Evolutionary conservation across 768 basidiomycete genomes (phyloP).

Genomic region (Pleurotus cornucopiae): DNA sequence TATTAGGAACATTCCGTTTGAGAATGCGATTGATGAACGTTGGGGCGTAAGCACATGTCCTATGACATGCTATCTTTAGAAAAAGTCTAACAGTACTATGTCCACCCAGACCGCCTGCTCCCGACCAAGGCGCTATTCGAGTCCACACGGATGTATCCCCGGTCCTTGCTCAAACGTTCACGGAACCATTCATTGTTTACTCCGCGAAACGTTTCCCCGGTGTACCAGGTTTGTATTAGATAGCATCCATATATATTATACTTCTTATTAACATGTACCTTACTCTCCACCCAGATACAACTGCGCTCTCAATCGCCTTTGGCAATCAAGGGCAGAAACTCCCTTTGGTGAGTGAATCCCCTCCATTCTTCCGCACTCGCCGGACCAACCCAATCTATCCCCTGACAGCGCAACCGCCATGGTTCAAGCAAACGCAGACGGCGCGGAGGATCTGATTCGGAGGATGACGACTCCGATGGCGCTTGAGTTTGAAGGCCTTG

Average conservation of each 20-base stretch:
- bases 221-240: slow-evolving; percentile 67
- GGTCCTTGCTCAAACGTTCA: slow-evolving; percentile 80
- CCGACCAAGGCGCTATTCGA: slow-evolving; percentile 58
- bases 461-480: slow-evolving; percentile 66
- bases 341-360: slow-evolving; percentile 56
- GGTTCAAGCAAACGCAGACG: slow-evolving; percentile 65
- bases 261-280: slow-evolving; percentile 17
- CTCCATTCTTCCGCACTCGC: slow-evolving; percentile 14
- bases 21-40: slow-evolving; percentile 87
- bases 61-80: slow-evolving; percentile 10
- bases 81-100: slow-evolving; percentile 9
- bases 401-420: slow-evolving; percentile 71
- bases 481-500: slow-evolving; percentile 12
- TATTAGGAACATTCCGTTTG: slow-evolving; percentile 76
- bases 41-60: slow-evolving; percentile 67
- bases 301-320: slow-evolving; percentile 82
- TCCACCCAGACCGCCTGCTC: slow-evolving; percentile 58
- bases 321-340: slow-evolving; percentile 89
- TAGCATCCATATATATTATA: slow-evolving; percentile 5
- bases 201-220: slow-evolving; percentile 95
- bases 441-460: slow-evolving; percentile 58
- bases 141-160: slow-evolving; percentile 70
- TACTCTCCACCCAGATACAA: slow-evolving; percentile 57
- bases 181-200: slow-evolving; percentile 80
- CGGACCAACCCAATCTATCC: slow-evolving; percentile 15